These are phyloP conservation scores for Clonostachys solani DNA, from an alignment of 2,329 filamentous ascomycete genomes.

Conservation along the genomic window DNA sequence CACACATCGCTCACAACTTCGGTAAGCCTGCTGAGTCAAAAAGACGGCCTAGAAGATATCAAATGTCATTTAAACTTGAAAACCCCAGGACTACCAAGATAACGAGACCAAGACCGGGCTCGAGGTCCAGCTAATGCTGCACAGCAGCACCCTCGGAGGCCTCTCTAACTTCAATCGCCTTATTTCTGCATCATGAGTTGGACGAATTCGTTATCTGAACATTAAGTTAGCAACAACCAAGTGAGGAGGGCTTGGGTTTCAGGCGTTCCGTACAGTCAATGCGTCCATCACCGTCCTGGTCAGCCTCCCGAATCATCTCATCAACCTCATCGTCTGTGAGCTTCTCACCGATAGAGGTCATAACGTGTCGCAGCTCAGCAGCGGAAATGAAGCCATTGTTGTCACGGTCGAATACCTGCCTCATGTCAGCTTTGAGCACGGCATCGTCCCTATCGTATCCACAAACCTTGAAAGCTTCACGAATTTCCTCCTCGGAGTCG, in stretches of 20 bases:
- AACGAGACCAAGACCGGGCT: too few relatives aligned
- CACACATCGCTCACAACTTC: too few relatives aligned
- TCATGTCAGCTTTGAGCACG: background rate
- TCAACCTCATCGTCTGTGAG: constrained; percentile 87
- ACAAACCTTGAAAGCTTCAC: constrained; percentile 78
- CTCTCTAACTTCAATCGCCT: constrained; percentile 10
- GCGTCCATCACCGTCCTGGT: constrained; percentile 83
- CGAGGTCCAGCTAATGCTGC: too few relatives aligned
- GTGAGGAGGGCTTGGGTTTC: background rate
- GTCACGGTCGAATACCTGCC: constrained; percentile 75
- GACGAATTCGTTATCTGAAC: constrained; percentile 77
- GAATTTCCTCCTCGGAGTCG: constrained; percentile 86
- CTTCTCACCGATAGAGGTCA: constrained; percentile 91
- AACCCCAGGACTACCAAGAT: too few relatives aligned
- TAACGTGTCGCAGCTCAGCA: constrained; percentile 82
- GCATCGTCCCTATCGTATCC: too few relatives aligned
- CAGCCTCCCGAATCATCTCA: constrained; percentile 89
- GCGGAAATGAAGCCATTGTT: constrained; percentile 92
- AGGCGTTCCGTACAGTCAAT: constrained; percentile 68
- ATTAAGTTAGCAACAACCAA: constrained; percentile 9
- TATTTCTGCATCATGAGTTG: constrained; percentile 97
- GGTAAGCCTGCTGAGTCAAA: too few relatives aligned
- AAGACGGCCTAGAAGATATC: too few relatives aligned
- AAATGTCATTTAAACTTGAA: too few relatives aligned
- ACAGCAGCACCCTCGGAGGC: background rate